Conservation (phyloP, 2,329 filamentous ascomycete genomes). For the Conoideocrella luteorostrata region DNA sequence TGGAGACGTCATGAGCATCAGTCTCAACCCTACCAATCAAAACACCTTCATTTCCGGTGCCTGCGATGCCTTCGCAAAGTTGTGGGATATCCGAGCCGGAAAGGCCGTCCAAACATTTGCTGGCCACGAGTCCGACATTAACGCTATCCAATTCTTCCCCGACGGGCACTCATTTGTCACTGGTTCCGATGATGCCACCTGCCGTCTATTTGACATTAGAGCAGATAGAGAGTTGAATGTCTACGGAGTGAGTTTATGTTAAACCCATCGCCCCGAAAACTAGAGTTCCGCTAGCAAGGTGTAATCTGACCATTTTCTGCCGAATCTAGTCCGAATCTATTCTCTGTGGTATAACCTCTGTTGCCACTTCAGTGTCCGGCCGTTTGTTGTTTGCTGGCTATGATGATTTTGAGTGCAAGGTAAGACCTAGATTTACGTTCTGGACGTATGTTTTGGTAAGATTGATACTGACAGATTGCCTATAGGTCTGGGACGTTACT, state of each 20-base stretch:
- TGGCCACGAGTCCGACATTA: conserved; percentile 97
- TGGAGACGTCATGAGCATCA: conserved; percentile 99
- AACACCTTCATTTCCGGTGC: conserved; percentile 99
- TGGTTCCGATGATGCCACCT: conserved; percentile 94
- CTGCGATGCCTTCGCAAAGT: conserved; percentile 95
- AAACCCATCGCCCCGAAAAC: neutral
- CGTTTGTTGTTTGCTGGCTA: conserved; percentile 94
- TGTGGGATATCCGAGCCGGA: conserved; percentile 97
- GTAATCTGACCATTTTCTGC: conserved; percentile 14
- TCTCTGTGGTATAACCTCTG: conserved; percentile 94
- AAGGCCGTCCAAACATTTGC: conserved; percentile 99
- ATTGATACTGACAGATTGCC: conserved; percentile 10
- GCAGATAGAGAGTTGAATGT: conserved; percentile 75
- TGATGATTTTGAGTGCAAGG: conserved; percentile 99
- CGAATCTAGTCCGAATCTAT: conserved; percentile 85
- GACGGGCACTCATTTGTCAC: conserved; percentile 98
- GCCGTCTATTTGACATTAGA: conserved; percentile 94
- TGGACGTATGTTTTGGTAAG: too few species aligned
- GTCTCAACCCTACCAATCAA: conserved; percentile 97
- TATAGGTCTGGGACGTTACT: conserved; percentile 92
- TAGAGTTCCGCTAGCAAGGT: neutral
- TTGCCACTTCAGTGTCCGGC: conserved; percentile 95
- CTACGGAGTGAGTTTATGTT: conserved; percentile 53
- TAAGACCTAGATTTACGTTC: too few species aligned
- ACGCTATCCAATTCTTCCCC: conserved; percentile 98